phyloP scores from a whole-genome alignment of 164 flowering plant genomes.

The Malania oleifera region DNA sequence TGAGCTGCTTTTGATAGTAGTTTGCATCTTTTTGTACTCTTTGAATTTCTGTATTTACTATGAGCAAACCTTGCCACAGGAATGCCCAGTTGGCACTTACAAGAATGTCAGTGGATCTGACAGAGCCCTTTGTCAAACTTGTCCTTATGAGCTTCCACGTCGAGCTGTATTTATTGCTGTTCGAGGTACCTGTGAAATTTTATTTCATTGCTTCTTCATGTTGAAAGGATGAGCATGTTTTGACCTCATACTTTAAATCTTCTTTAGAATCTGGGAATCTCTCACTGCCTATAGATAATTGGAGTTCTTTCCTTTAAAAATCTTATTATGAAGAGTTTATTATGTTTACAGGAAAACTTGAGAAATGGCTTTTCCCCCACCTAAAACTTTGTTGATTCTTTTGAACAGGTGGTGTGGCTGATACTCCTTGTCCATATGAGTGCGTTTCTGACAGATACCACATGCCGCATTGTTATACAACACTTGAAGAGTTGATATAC shows the following conservation, averaged over 20 bases:
- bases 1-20: background rate
- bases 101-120: slow-evolving; percentile 85
- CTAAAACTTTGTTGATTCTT: slow-evolving; percentile 8
- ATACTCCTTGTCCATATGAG: slow-evolving; percentile 82
- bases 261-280: background rate
- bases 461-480: slow-evolving; percentile 88
- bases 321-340: too few species aligned
- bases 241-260: background rate
- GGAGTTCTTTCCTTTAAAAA: too few species aligned
- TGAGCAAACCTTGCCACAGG: slow-evolving; percentile 35
- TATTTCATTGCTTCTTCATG: background rate
- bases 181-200: slow-evolving; percentile 53
- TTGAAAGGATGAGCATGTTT: background rate
- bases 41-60: background rate
- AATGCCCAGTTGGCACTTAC: slow-evolving; percentile 90
- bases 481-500: slow-evolving; percentile 86
- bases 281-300: background rate
- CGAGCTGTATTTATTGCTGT: slow-evolving; percentile 70
- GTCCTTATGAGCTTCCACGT: slow-evolving; percentile 78
- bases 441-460: slow-evolving; percentile 91
- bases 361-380: background rate
- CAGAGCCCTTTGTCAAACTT: slow-evolving; percentile 54
- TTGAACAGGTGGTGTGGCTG: slow-evolving; percentile 78
- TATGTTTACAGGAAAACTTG: too few species aligned
- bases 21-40: too few species aligned